Conservation (phyloP, 2,329 filamentous ascomycete species). For the Colletotrichum coccodes region DNA sequence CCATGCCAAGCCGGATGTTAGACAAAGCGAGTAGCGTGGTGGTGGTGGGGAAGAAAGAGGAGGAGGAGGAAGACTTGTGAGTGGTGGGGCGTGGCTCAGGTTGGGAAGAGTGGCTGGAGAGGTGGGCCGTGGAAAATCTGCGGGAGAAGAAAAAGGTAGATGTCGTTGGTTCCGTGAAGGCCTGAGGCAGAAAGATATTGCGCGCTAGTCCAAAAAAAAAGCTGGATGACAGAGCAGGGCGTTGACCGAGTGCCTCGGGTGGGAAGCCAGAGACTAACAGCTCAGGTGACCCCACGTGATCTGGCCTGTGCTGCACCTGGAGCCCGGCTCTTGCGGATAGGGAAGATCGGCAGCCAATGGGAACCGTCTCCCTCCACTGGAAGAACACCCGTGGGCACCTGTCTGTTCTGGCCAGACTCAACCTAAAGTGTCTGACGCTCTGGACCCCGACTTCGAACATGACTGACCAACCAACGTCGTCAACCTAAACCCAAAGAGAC, state of each 20-base stretch:
- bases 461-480: not conserved
- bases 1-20: slow-evolving; percentile 25
- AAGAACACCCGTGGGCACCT: slow-evolving; percentile 1
- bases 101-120: not conserved
- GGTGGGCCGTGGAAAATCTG: not conserved
- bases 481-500: not conserved
- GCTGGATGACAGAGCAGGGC: not conserved
- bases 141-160: not conserved
- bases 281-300: slow-evolving; percentile 17
- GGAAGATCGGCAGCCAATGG: slow-evolving; percentile 3
- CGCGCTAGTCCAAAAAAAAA: not conserved
- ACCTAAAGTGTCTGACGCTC: not conserved
- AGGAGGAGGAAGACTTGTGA: no score
- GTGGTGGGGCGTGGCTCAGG: not conserved
- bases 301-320: slow-evolving; percentile 3
- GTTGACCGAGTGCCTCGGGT: not conserved
- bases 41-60: no score
- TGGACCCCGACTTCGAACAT: slow-evolving; percentile 19
- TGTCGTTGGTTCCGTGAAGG: not conserved
- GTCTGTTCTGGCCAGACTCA: slow-evolving; percentile 7
- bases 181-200: not conserved
- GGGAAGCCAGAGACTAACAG: not conserved
- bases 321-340: slow-evolving; percentile 3
- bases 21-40: not conserved
- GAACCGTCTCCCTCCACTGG: not conserved